These are phyloP conservation scores for Penicillium sp. DNA, from an alignment of 2,329 filamentous ascomycete genomes.

Conservation along the genomic window DNA sequence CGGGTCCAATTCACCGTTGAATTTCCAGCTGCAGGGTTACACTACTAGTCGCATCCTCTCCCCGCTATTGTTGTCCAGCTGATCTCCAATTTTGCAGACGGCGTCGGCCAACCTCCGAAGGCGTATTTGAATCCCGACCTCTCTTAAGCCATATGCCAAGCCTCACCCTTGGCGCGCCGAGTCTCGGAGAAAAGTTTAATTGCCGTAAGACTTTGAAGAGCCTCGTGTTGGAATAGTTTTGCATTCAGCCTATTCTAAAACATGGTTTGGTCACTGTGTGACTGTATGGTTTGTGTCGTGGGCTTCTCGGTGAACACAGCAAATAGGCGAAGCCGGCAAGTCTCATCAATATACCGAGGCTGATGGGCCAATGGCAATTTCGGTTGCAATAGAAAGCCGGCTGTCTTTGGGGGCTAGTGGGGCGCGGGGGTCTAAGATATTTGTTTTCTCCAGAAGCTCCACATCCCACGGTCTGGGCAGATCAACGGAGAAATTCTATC, in stretches of 20 bases:
- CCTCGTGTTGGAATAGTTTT: background rate
- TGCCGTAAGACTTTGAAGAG: constrained; percentile 2
- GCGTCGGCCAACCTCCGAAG: constrained; percentile 16
- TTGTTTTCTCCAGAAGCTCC: constrained; percentile 4
- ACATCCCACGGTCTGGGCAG: constrained; percentile 9
- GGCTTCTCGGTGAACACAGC: background rate
- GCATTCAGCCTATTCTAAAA: background rate
- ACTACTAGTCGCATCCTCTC: background rate
- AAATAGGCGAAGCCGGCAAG: constrained; percentile 10
- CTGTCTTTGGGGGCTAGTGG: background rate
- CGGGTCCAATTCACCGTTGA: background rate
- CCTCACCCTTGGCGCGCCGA: constrained; percentile 9
- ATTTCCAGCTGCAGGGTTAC: background rate
- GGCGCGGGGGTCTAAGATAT: constrained; percentile 5
- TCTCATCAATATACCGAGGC: background rate
- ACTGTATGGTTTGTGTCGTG: background rate
- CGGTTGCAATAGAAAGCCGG: background rate
- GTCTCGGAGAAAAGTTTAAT: constrained; percentile 11
- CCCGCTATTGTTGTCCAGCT: background rate
- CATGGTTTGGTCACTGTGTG: background rate
- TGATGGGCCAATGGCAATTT: constrained; percentile 2
- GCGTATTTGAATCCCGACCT: constrained; percentile 4
- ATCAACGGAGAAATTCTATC: constrained; percentile 7
- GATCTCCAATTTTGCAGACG: background rate
- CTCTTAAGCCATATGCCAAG: constrained; percentile 17